These are phyloP conservation scores for Curvularia spicifera DNA, from an alignment of 2,329 filamentous ascomycete species.

Conservation along the genomic window DNA sequence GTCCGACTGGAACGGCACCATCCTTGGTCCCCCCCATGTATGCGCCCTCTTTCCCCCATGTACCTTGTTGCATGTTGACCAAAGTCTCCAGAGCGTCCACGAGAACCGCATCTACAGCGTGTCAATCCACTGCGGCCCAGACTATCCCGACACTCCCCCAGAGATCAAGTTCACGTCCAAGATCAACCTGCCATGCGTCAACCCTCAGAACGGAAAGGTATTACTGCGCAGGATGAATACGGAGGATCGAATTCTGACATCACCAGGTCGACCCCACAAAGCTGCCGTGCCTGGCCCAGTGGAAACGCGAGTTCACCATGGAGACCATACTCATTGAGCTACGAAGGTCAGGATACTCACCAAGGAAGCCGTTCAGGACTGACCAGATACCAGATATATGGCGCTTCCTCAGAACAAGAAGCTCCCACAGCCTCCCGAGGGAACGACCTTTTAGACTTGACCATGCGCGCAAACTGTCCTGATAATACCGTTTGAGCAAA, in stretches of 20 bases:
- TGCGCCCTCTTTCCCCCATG: slow-evolving; percentile 46
- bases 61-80: slow-evolving; percentile 10
- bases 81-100: slow-evolving; percentile 74
- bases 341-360: slow-evolving; percentile 65
- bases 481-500: not conserved
- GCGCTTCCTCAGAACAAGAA: slow-evolving; percentile 91
- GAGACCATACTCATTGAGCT: slow-evolving; percentile 90
- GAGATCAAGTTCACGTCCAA: slow-evolving; percentile 91
- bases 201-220: slow-evolving; percentile 76
- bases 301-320: slow-evolving; percentile 94
- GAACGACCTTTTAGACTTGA: slow-evolving; percentile 63
- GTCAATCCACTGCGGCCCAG: slow-evolving; percentile 90
- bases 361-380: slow-evolving; percentile 6
- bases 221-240: not conserved
- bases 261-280: slow-evolving; percentile 80
- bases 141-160: slow-evolving; percentile 89
- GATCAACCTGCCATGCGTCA: slow-evolving; percentile 96
- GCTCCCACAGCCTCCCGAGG: slow-evolving; percentile 90
- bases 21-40: slow-evolving; percentile 94
- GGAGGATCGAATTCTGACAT: slow-evolving; percentile 11
- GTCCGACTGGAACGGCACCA: slow-evolving; percentile 99
- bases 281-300: slow-evolving; percentile 83
- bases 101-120: slow-evolving; percentile 99
- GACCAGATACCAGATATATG: slow-evolving; percentile 73
- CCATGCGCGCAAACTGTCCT: not conserved